Percentiles rank a stretch among this genome's conserved stretches.
These are phyloP conservation scores for Nepenthes mirabilis DNA, from an alignment of 148 eudicot species.

Conservation along the genomic window DNA sequence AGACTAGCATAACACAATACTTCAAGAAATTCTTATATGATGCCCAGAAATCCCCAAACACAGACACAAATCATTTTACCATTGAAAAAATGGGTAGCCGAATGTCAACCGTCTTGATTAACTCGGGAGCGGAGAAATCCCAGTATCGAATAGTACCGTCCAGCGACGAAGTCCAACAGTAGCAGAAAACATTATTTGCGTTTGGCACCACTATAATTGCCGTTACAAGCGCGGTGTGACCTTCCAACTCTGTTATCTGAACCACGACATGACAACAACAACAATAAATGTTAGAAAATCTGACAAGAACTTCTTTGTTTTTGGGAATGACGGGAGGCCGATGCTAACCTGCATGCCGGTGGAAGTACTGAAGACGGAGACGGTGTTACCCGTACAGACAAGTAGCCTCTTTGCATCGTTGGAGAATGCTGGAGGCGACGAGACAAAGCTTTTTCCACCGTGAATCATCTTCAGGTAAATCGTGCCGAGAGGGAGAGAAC, in stretches of 20 bases:
- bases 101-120: constrained; percentile 55
- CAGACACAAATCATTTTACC: constrained; percentile 21
- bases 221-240: constrained; percentile 62
- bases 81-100: constrained; percentile 56
- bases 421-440: constrained; percentile 70
- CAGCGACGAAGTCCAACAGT: constrained; percentile 82
- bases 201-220: constrained; percentile 65
- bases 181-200: constrained; percentile 39
- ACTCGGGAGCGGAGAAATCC: constrained; percentile 57
- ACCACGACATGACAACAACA: neutral
- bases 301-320: neutral
- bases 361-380: constrained; percentile 70
- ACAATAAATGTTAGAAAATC: neutral
- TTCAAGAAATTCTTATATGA: neutral
- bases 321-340: too few species aligned
- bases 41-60: neutral
- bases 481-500: neutral
- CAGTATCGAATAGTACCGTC: constrained; percentile 83
- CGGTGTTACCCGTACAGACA: constrained; percentile 57
- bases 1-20: too few species aligned
- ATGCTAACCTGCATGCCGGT: constrained; percentile 57
- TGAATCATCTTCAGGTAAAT: constrained; percentile 27
- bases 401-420: constrained; percentile 66
- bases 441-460: constrained; percentile 67
- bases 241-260: constrained; percentile 73